These are phyloP conservation scores for Antarctomyces pellizariae DNA, from an alignment of 495 filamentous ascomycete genomes.

Conservation along the genomic window DNA sequence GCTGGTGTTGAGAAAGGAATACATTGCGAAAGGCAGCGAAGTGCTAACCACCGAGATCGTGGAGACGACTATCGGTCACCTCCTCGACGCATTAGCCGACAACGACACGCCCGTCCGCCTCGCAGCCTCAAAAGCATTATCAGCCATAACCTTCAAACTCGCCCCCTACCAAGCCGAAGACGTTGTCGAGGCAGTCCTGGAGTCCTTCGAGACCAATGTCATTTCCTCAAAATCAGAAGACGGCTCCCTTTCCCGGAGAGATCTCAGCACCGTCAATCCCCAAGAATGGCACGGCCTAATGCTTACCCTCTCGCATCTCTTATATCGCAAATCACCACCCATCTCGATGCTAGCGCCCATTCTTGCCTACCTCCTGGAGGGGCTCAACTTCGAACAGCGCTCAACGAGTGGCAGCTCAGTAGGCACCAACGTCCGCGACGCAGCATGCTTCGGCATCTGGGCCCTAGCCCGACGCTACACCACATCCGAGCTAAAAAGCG, in stretches of 20 bases:
- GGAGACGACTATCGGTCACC: constrained; percentile 52
- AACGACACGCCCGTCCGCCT: constrained; percentile 76
- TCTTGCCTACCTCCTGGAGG: constrained; percentile 43
- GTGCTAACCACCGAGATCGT: constrained; percentile 29
- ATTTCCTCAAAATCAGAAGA: constrained; percentile 26
- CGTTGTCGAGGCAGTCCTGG: constrained; percentile 65
- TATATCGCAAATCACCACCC: constrained; percentile 58
- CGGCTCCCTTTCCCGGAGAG: too few species aligned
- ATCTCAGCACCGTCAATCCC: constrained; percentile 50
- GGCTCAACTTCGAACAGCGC: constrained; percentile 67
- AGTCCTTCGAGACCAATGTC: constrained; percentile 50
- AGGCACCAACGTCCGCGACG: constrained; percentile 91
- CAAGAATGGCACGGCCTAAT: constrained; percentile 81
- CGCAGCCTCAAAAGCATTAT: constrained; percentile 80
- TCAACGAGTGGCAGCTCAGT: constrained; percentile 55
- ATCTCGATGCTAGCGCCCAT: constrained; percentile 40
- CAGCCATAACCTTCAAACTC: constrained; percentile 57
- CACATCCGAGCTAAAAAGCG: constrained; percentile 46
- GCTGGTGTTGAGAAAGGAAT: constrained; percentile 27
- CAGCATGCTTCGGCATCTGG: constrained; percentile 91
- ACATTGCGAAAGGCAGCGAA: constrained; percentile 21
- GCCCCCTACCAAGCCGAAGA: constrained; percentile 58
- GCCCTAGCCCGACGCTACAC: constrained; percentile 69
- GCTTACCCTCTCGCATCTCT: constrained; percentile 61
- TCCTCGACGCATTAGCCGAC: constrained; percentile 47